Evolutionary conservation across 495 filamentous ascomycete genomes (phyloP).

Genomic region (Hypoxylon cercidicola): DNA sequence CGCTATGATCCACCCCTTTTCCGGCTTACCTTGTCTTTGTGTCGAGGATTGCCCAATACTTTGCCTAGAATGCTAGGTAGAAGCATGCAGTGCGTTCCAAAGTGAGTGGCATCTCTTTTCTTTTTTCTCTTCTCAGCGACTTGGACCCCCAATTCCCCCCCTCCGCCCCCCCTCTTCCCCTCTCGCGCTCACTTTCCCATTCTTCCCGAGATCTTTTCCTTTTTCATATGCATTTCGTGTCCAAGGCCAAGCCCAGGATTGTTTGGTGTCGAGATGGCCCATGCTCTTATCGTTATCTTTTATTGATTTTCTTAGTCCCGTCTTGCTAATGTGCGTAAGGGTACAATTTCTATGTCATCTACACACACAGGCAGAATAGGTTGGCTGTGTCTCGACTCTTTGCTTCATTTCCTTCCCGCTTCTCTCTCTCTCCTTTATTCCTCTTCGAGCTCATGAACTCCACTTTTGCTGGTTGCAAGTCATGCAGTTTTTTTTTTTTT

Average conservation of each 20-base stretch:
- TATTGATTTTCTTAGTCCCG: slow-evolving; percentile 31
- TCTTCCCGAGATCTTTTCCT: slow-evolving; percentile 12
- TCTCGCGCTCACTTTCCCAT: slow-evolving; percentile 37
- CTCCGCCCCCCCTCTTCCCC: slow-evolving; percentile 32
- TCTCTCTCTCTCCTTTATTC: slow-evolving; percentile 34
- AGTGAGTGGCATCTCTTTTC: slow-evolving; percentile 32
- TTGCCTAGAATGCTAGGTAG: too few relatives aligned
- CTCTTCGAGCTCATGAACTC: slow-evolving; percentile 20
- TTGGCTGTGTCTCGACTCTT: slow-evolving; percentile 48
- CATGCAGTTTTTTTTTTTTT: slow-evolving; percentile 1
- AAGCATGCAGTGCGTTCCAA: slow-evolving; percentile 25
- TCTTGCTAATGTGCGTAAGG: slow-evolving; percentile 36
- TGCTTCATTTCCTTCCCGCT: slow-evolving; percentile 47
- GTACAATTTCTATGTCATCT: slow-evolving; percentile 28
- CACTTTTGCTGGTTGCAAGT: slow-evolving; percentile 37
- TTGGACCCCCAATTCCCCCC: slow-evolving; percentile 19
- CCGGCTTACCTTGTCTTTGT: slow-evolving; percentile 15
- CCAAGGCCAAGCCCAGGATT: slow-evolving; percentile 29
- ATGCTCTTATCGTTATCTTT: slow-evolving; percentile 40
- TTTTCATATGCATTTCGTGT: slow-evolving; percentile 17
- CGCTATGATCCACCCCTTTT: slow-evolving; percentile 20
- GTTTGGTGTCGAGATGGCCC: slow-evolving; percentile 23
- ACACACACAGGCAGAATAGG: slow-evolving; percentile 34
- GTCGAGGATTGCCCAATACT: slow-evolving; percentile 36
- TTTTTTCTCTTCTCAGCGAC: slow-evolving; percentile 28